Evolutionary conservation across 2,329 filamentous ascomycete genomes (phyloP).

Genomic region (Monilinia fructicola): DNA sequence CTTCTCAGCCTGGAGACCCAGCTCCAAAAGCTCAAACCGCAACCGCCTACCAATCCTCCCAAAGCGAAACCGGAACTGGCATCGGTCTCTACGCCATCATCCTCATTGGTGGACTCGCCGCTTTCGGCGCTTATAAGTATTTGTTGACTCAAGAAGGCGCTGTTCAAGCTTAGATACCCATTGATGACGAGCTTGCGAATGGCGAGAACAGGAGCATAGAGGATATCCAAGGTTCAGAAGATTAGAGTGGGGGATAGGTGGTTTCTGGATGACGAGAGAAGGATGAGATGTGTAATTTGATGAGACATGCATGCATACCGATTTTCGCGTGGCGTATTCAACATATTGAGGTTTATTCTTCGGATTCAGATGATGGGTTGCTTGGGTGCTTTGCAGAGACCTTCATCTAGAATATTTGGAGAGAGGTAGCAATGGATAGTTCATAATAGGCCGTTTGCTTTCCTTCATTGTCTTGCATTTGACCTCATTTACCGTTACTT

Average conservation of each 20-base stretch:
- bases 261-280: background rate
- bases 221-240: background rate
- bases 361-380: background rate
- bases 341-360: slow-evolving; percentile 8
- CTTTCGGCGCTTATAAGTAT: slow-evolving; percentile 85
- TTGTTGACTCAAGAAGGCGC: slow-evolving; percentile 51
- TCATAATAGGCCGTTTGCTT: slow-evolving; percentile 11
- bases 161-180: slow-evolving; percentile 12
- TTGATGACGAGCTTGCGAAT: background rate
- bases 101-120: slow-evolving; percentile 71
- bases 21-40: slow-evolving; percentile 52
- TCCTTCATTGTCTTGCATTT: background rate
- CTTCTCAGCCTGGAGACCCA: slow-evolving; percentile 70
- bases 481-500: too few species aligned
- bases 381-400: background rate
- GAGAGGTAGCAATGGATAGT: slow-evolving; percentile 12
- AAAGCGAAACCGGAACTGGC: slow-evolving; percentile 58
- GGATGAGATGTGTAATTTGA: background rate
- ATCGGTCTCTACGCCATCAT: slow-evolving; percentile 79
- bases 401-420: background rate
- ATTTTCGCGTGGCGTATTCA: slow-evolving; percentile 6
- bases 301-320: background rate
- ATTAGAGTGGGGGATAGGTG: background rate
- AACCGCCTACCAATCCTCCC: slow-evolving; percentile 47
- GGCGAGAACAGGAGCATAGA: background rate